Conservation (phyloP, 2,329 filamentous ascomycete species). For the Piedraia hortae region DNA sequence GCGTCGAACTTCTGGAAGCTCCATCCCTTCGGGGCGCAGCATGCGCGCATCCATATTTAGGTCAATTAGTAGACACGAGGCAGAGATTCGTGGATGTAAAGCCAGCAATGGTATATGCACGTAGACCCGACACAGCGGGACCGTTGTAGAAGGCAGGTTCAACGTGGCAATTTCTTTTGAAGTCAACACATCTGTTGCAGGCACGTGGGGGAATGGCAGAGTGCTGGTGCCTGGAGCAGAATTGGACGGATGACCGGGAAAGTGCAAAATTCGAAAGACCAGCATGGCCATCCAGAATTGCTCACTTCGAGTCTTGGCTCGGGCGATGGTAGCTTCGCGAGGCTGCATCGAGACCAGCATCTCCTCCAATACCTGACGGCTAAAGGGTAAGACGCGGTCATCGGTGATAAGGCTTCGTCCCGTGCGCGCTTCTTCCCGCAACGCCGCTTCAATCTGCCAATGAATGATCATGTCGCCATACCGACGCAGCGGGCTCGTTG, state of each 20-base stretch:
- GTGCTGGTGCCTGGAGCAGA: background rate
- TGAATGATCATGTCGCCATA: constrained; percentile 33
- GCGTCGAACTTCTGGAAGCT: constrained; percentile 1
- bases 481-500: constrained; percentile 32
- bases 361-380: constrained; percentile 18
- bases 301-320: constrained; percentile 11
- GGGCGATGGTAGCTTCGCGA: constrained; percentile 18
- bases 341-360: constrained; percentile 21
- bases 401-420: constrained; percentile 14
- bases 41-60: constrained; percentile 1
- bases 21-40: background rate
- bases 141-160: too few relatives aligned
- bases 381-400: constrained; percentile 21
- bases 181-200: background rate
- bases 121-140: background rate
- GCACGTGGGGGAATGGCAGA: constrained; percentile 14
- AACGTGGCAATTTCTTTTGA: too few relatives aligned
- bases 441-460: constrained; percentile 35
- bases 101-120: too few relatives aligned
- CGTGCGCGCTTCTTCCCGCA: constrained; percentile 26
- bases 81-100: too few relatives aligned
- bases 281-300: constrained; percentile 26
- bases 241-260: background rate
- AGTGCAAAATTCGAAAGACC: constrained; percentile 27
- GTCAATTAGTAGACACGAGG: background rate